These are phyloP conservation scores for Boletus vermiculosoides DNA, from an alignment of 768 basidiomycete genomes.

Conservation along the genomic window DNA sequence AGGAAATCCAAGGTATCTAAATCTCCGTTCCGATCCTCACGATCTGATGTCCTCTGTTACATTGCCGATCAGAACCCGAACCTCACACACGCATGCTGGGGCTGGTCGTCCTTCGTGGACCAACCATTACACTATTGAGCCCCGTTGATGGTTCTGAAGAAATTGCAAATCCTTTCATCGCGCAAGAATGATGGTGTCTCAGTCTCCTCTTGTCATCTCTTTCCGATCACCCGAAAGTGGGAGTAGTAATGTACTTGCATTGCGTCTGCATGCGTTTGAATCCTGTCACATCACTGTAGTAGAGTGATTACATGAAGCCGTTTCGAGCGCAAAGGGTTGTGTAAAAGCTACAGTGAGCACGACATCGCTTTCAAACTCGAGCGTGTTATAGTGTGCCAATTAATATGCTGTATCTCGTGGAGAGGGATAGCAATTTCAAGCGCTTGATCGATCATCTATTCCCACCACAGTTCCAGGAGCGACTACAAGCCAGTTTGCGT, in stretches of 20 bases:
- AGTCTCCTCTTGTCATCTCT: neutral
- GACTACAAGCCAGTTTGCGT: neutral
- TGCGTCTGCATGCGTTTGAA: slow-evolving; percentile 1
- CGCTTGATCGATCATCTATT: slow-evolving; percentile 1
- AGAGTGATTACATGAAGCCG: slow-evolving; percentile 17
- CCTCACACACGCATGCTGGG: slow-evolving; percentile 68
- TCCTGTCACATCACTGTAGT: slow-evolving; percentile 16
- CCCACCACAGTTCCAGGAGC: neutral
- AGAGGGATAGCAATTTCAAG: neutral
- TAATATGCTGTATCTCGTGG: neutral
- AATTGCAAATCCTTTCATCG: slow-evolving; percentile 85
- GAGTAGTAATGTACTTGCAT: slow-evolving; percentile 3
- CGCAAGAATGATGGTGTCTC: slow-evolving; percentile 49
- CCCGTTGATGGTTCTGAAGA: slow-evolving; percentile 96
- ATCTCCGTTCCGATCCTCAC: slow-evolving; percentile 9
- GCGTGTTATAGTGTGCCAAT: neutral
- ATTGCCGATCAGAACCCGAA: slow-evolving; percentile 51
- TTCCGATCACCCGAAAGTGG: too few relatives aligned
- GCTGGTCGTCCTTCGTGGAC: slow-evolving; percentile 87
- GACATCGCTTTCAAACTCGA: slow-evolving; percentile 1
- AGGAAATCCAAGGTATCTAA: slow-evolving; percentile 65
- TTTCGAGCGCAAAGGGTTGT: slow-evolving; percentile 11
- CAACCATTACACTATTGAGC: slow-evolving; percentile 90
- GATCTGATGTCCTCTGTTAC: slow-evolving; percentile 8
- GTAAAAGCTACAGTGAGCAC: slow-evolving; percentile 14